These are phyloP conservation scores for Hyphopichia buzzinii DNA, from an alignment of 1,139 yeast species.

Conservation along the genomic window DNA sequence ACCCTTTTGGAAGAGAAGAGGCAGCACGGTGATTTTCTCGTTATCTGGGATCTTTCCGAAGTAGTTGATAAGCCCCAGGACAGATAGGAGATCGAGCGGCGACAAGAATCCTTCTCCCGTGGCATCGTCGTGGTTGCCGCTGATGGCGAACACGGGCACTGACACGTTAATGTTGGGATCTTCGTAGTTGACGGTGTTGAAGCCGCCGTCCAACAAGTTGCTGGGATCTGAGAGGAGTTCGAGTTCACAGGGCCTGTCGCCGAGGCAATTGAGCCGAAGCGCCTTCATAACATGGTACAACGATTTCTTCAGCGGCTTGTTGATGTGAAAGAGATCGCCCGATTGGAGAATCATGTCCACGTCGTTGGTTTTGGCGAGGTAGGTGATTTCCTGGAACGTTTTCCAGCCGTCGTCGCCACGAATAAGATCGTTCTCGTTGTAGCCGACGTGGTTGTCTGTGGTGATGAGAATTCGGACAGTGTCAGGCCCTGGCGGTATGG, in stretches of 20 bases:
- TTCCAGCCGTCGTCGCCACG: slow-evolving; percentile 88
- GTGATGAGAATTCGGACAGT: slow-evolving; percentile 79
- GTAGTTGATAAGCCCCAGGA: slow-evolving; percentile 82
- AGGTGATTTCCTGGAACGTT: slow-evolving; percentile 82
- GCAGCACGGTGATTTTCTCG: slow-evolving; percentile 73
- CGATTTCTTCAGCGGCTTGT: slow-evolving; percentile 85
- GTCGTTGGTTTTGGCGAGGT: slow-evolving; percentile 64
- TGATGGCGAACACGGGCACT: slow-evolving; percentile 89
- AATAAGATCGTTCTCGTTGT: slow-evolving; percentile 83
- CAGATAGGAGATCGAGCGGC: slow-evolving; percentile 82
- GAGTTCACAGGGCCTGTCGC: slow-evolving; percentile 84
- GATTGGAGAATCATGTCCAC: slow-evolving; percentile 91
- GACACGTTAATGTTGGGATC: slow-evolving; percentile 88
- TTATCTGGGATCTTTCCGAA: slow-evolving; percentile 81
- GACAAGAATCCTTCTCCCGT: slow-evolving; percentile 85
- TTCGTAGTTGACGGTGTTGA: slow-evolving; percentile 77
- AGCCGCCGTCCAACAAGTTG: slow-evolving; percentile 53
- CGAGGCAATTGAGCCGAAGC: slow-evolving; percentile 71
- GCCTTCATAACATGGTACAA: slow-evolving; percentile 80
- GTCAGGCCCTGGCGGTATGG: slow-evolving; percentile 47
- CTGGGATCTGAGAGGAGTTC: slow-evolving; percentile 78
- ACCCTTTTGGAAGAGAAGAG: slow-evolving; percentile 81
- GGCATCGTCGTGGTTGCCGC: slow-evolving; percentile 97
- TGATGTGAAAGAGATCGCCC: slow-evolving; percentile 90
- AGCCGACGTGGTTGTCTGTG: slow-evolving; percentile 97